Evolutionary conservation across 331 rosid genomes (phyloP).

Genomic region (Pyracantha coccinea): DNA sequence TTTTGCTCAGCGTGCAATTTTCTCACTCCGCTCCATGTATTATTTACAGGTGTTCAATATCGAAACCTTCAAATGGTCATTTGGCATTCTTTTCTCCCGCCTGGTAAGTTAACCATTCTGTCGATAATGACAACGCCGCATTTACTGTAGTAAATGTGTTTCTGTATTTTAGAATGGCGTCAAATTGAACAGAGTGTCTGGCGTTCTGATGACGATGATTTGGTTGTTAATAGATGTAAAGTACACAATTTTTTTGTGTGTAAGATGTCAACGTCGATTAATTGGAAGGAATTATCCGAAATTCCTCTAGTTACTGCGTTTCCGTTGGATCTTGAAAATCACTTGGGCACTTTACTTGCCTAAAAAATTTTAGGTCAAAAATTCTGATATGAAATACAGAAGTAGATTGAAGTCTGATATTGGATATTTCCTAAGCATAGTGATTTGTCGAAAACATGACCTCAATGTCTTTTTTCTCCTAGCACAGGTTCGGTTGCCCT

Average conservation of each 20-base stretch:
- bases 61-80: slow-evolving; percentile 93
- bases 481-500: slow-evolving; percentile 85
- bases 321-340: no score
- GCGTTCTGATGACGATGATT: background rate
- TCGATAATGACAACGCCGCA: slow-evolving; percentile 3
- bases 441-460: slow-evolving; percentile 7
- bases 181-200: background rate
- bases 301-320: no score
- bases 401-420: background rate
- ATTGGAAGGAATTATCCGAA: background rate
- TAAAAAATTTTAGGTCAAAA: background rate
- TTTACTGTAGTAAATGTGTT: slow-evolving; percentile 4
- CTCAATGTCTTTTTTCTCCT: background rate
- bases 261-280: background rate
- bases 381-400: background rate
- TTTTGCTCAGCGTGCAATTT: slow-evolving; percentile 5
- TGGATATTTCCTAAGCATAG: slow-evolving; percentile 2
- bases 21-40: slow-evolving; percentile 16
- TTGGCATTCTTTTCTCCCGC: slow-evolving; percentile 97
- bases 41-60: slow-evolving; percentile 77
- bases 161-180: background rate
- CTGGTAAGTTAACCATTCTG: slow-evolving; percentile 48
- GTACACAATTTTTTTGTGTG: background rate
- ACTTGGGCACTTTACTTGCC: no score
- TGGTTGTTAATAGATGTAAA: background rate